phyloP scores from a whole-genome alignment of 208 protist species.

The Herpetomonas samuelpessoai region DNA sequence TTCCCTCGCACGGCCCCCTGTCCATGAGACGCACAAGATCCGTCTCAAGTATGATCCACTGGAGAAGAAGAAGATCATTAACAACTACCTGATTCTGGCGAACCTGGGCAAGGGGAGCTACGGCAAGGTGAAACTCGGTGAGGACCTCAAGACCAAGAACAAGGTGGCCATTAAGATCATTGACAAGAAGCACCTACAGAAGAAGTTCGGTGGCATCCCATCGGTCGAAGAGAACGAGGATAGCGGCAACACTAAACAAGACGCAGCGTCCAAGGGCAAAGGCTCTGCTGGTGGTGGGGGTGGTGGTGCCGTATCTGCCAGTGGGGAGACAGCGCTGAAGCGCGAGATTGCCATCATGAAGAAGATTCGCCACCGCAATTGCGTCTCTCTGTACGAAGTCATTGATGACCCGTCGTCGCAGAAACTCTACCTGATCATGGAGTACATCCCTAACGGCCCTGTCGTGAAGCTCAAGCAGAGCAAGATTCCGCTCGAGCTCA shows the following conservation, averaged over 20 bases:
- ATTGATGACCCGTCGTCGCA: slow-evolving; percentile 92
- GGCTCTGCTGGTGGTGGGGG: background rate
- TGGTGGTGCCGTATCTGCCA: background rate
- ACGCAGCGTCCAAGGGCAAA: background rate
- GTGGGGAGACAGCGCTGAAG: slow-evolving; percentile 32
- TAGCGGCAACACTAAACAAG: background rate
- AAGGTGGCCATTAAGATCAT: slow-evolving; percentile 85
- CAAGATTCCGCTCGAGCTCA: slow-evolving; percentile 15
- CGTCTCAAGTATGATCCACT: slow-evolving; percentile 40
- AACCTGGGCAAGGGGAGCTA: slow-evolving; percentile 58
- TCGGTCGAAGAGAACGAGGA: background rate
- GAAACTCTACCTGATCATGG: slow-evolving; percentile 92
- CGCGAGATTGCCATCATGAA: slow-evolving; percentile 93
- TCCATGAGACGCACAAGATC: slow-evolving; percentile 57
- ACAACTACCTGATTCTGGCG: slow-evolving; percentile 63
- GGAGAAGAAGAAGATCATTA: slow-evolving; percentile 64
- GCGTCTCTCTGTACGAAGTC: slow-evolving; percentile 93
- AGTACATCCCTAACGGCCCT: slow-evolving; percentile 85
- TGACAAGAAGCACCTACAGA: slow-evolving; percentile 63
- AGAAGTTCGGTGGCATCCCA: slow-evolving; percentile 28
- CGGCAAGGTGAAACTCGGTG: slow-evolving; percentile 68
- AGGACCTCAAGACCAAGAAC: slow-evolving; percentile 34
- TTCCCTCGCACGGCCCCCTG: slow-evolving; percentile 42
- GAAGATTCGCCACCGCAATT: slow-evolving; percentile 94
- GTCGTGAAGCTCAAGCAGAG: slow-evolving; percentile 51